A percentile compares a stretch with the other conserved stretches of the same genome.
These are phyloP conservation scores for Angophora floribunda DNA, from an alignment of 345 rosid genomes.

Conservation along the genomic window DNA sequence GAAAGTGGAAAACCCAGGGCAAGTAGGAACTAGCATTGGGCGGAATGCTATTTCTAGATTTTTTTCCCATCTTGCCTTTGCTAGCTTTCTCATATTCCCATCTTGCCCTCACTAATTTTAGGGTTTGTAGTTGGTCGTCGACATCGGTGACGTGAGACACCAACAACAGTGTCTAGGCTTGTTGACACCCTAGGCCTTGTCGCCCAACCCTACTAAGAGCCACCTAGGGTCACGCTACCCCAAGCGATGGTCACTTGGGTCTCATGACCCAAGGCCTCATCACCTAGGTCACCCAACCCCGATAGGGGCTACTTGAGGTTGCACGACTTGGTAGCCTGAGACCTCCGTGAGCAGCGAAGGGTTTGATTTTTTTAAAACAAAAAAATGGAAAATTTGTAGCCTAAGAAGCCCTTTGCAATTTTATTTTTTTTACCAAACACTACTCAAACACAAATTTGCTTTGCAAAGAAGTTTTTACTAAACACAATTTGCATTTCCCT, in stretches of 20 bases:
- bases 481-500: no score
- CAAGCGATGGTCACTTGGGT: neutral
- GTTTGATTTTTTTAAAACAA: no score
- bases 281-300: accelerated
- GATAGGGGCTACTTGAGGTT: neutral
- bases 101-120: neutral
- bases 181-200: neutral
- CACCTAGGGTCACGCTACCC: accelerated
- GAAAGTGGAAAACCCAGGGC: neutral
- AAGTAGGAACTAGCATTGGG: neutral
- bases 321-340: neutral
- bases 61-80: neutral
- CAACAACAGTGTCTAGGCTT: accelerated
- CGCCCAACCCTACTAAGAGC: no score
- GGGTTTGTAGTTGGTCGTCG: accelerated
- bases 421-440: neutral
- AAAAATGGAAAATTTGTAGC: neutral
- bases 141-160: accelerated
- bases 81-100: no score
- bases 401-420: neutral
- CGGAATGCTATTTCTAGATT: neutral
- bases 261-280: neutral
- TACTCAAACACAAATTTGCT: neutral
- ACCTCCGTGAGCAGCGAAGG: neutral
- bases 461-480: no score